A percentile compares a stretch with the other conserved stretches of the same genome.
These are phyloP conservation scores for Aspergillus intermedius DNA, from an alignment of 2,329 filamentous ascomycete genomes.

Conservation along the genomic window DNA sequence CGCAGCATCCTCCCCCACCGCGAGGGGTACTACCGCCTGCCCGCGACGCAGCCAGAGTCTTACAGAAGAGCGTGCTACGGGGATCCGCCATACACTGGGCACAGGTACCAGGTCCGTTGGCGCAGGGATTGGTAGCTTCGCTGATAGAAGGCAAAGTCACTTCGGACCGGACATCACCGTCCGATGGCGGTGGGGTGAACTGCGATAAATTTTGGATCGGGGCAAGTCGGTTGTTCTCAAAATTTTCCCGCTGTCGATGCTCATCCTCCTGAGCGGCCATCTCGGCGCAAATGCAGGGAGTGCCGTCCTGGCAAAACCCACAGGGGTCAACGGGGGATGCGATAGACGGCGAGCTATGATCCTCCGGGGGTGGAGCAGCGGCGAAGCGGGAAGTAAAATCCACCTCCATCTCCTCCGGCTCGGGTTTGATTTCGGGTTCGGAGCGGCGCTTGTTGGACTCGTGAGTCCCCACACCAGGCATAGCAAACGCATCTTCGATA, in stretches of 20 bases:
- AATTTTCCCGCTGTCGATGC: slow-evolving; percentile 40
- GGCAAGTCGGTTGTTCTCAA: slow-evolving; percentile 35
- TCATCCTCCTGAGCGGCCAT: slow-evolving; percentile 42
- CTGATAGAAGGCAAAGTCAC: slow-evolving; percentile 37
- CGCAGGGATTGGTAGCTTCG: slow-evolving; percentile 41
- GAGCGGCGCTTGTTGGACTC: slow-evolving; percentile 44
- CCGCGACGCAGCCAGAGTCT: slow-evolving; percentile 63
- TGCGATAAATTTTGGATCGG: slow-evolving; percentile 43
- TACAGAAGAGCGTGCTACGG: slow-evolving; percentile 75
- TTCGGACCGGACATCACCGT: slow-evolving; percentile 53
- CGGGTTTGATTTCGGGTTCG: slow-evolving; percentile 41
- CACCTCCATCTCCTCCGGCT: slow-evolving; percentile 55
- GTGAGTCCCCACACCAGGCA: slow-evolving; percentile 35
- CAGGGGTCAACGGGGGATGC: slow-evolving; percentile 56
- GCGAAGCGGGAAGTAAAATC: slow-evolving; percentile 66
- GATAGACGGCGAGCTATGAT: slow-evolving; percentile 18
- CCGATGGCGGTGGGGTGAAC: slow-evolving; percentile 49
- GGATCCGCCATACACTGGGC: slow-evolving; percentile 72
- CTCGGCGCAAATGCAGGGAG: slow-evolving; percentile 75
- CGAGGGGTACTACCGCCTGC: slow-evolving; percentile 30
- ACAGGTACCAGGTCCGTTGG: slow-evolving; percentile 70
- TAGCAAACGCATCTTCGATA: slow-evolving; percentile 49
- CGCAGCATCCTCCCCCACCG: slow-evolving; percentile 49
- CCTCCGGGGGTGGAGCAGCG: slow-evolving; percentile 29
- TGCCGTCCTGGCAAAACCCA: slow-evolving; percentile 76